Evolutionary conservation across 2,329 filamentous ascomycete genomes (phyloP).

Genomic region (Dichotomopilus funicola): DNA sequence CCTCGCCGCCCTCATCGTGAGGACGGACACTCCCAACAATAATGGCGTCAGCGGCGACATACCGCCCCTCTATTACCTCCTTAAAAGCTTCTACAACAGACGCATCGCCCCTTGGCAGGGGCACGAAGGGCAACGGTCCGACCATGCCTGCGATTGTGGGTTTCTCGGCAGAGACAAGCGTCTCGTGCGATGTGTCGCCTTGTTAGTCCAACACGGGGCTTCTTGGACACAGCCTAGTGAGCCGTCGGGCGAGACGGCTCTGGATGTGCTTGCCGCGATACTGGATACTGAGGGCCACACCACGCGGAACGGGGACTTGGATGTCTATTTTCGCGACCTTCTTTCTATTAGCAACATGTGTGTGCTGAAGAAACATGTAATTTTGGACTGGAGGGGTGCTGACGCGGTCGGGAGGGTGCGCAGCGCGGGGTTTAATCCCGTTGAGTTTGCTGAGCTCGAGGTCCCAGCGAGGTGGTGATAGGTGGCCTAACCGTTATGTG

Average conservation of each 20-base stretch:
- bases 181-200: neutral
- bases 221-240: neutral
- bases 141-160: neutral
- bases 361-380: neutral
- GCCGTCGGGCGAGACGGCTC: slow-evolving; percentile 2
- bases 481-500: neutral
- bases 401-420: neutral
- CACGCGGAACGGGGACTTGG: neutral
- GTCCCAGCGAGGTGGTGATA: neutral
- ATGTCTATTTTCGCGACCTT: neutral
- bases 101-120: neutral
- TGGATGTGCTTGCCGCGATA: neutral
- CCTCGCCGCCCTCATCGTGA: neutral
- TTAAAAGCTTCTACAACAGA: slow-evolving; percentile 2
- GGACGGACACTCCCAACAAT: neutral
- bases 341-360: too few relatives aligned
- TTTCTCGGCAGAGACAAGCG: neutral
- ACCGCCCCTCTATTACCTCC: neutral
- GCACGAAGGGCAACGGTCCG: neutral
- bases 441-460: neutral
- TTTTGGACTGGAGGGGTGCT: slow-evolving; percentile 4
- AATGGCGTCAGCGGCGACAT: neutral
- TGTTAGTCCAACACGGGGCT: neutral
- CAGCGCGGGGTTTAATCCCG: slow-evolving; percentile 1
- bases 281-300: neutral